Base-by-base conservation (phyloP, 176 grass and related monocot species). In the Musa itinerans region DNA sequence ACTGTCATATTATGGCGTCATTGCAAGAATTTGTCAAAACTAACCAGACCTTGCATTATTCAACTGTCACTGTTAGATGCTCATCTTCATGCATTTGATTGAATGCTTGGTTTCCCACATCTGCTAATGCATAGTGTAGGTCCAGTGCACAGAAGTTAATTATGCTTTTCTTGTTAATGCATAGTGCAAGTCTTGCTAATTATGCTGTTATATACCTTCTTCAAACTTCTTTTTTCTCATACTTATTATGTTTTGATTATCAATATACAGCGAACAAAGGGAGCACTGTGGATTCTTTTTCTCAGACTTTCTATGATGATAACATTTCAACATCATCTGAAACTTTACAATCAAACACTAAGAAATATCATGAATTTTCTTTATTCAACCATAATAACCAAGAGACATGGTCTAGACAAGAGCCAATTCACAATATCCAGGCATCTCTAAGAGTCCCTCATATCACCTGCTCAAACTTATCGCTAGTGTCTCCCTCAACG, bases 211-310 rank as follows among this genome's bases (percentile, higher is more conserved):
- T 54, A 11, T 61, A n/a, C 16, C 13, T 61, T 61, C 57, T 61
- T 61, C 57, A 0, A 21, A n/a, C 17, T 20, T n/a, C 6, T 8
- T 61, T 20, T 61, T 61, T 52, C 25, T 16, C 1, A 70, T 34
- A 14, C 12, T 50, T 8, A 43, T 43, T 70, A 3, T 70, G 16
- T 21, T 70, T 70, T n/a, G 19, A 15, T 34, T 74, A 52, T 81
- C 19, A 52, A 83, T 62, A 11, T 75, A 83, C 84, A 92, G 90
- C 82, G 53, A 89, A 89, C 81, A 83, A 81, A 22, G 68, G 57
- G 16, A 68, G 77, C 69, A 53, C 53, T 26, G 54, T 70, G 76
- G 74, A 51, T 50, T 67, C 76, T 61, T 83, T 87, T 27, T 54
- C 82, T 53, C 73, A 69, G 21, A 85, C 79, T 76, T 80, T 74